phyloP scores from a whole-genome alignment of 805 yeast species.

The Kodamaea hsintzibuensis region DNA sequence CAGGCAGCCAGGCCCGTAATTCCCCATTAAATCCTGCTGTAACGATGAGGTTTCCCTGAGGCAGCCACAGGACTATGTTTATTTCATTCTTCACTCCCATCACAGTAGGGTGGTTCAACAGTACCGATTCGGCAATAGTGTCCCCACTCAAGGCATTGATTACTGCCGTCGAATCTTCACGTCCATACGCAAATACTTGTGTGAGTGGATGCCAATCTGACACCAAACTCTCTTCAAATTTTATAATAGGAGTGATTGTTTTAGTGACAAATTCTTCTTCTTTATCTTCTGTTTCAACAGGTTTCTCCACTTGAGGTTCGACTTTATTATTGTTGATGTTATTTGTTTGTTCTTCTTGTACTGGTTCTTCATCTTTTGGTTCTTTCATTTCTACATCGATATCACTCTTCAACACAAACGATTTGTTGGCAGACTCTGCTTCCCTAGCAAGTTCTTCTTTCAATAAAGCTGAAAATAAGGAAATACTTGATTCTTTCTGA shows the following conservation, averaged over 20 bases:
- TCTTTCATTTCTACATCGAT: constrained; percentile 6
- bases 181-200: constrained; percentile 56
- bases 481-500: constrained; percentile 15
- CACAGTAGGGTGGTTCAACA: constrained; percentile 30
- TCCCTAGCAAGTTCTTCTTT: constrained; percentile 33
- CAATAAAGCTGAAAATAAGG: constrained; percentile 54
- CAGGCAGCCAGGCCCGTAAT: constrained; percentile 73
- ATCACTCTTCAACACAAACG: not conserved
- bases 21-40: constrained; percentile 74
- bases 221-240: constrained; percentile 46
- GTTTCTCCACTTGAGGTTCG: not conserved
- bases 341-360: constrained; percentile 5
- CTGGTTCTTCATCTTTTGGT: not conserved
- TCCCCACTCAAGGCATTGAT: constrained; percentile 37
- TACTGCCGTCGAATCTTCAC: constrained; percentile 47
- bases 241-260: constrained; percentile 37
- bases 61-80: constrained; percentile 59
- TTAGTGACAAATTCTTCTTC: constrained; percentile 24
- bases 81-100: constrained; percentile 24
- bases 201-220: constrained; percentile 59
- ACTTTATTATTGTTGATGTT: not conserved
- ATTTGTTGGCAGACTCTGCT: not conserved
- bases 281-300: not conserved
- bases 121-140: constrained; percentile 30
- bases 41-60: constrained; percentile 58